Conservation (phyloP, 805 yeast genomes). For the Cyberlindnera sargentensis region DNA sequence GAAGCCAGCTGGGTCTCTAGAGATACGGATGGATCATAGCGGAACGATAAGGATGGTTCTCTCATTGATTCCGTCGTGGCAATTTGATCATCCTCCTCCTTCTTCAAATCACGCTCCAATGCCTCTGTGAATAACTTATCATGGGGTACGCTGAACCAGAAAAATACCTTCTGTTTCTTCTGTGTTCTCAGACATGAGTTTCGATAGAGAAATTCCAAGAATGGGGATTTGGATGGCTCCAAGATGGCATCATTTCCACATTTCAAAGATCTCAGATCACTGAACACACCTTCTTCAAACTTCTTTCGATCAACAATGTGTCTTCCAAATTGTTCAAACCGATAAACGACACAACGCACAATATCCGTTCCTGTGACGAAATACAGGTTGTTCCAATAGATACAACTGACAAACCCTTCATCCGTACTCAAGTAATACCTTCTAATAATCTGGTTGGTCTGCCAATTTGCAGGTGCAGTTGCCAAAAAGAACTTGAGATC, state of each 20-base stretch:
- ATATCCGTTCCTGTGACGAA: constrained; percentile 95
- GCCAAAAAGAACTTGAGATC: constrained; percentile 81
- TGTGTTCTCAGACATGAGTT: constrained; percentile 89
- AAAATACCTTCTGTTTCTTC: constrained; percentile 93
- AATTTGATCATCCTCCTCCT: constrained; percentile 52
- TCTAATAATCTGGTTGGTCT: constrained; percentile 77
- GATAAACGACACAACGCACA: constrained; percentile 82
- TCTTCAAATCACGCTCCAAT: constrained; percentile 81
- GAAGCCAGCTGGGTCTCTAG: constrained; percentile 46
- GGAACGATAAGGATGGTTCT: constrained; percentile 78
- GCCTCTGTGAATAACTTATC: constrained; percentile 91
- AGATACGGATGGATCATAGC: constrained; percentile 46
- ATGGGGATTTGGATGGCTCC: constrained; percentile 81
- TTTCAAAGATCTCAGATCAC: constrained; percentile 81
- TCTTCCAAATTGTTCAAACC: constrained; percentile 87
- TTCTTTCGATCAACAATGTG: constrained; percentile 79
- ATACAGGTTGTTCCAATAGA: constrained; percentile 83
- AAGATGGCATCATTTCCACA: constrained; percentile 81
- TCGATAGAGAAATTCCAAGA: constrained; percentile 75
- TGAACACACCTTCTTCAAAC: constrained; percentile 93
- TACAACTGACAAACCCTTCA: constrained; percentile 89
- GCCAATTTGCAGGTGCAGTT: constrained; percentile 95
- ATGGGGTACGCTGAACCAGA: constrained; percentile 95
- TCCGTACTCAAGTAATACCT: constrained; percentile 80
- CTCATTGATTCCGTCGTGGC: constrained; percentile 66